A percentile compares a stretch with the other conserved stretches of the same genome.
Evolutionary conservation across 1,284 basidiomycete species (phyloP).

Genomic region (Abortiporus biennis): DNA sequence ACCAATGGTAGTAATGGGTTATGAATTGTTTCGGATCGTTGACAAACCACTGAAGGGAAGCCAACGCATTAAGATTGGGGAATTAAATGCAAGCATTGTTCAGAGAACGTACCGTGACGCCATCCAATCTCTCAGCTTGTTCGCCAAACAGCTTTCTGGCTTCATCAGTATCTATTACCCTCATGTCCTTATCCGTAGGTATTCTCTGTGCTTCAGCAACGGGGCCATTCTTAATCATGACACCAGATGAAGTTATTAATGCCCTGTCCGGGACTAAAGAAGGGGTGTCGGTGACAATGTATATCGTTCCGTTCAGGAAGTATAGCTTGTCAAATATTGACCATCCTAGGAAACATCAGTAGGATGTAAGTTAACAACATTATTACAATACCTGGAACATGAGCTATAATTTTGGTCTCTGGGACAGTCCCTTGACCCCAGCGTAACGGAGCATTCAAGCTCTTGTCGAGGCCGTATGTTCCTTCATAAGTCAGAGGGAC

Average conservation of each 20-base stretch:
- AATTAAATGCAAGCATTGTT: neutral
- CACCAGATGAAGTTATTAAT: conserved; percentile 52
- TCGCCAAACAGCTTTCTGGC: conserved; percentile 67
- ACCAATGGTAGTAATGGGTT: conserved; percentile 80
- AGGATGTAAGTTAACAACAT: neutral
- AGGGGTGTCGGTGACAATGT: conserved; percentile 59
- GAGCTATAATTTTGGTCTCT: conserved; percentile 51
- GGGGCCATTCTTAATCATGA: conserved; percentile 39
- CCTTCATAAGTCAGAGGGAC: conserved; percentile 18
- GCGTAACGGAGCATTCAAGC: conserved; percentile 20
- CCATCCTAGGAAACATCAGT: conserved; percentile 52
- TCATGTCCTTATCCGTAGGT: conserved; percentile 75
- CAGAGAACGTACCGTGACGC: conserved; percentile 63
- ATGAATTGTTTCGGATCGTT: conserved; percentile 84
- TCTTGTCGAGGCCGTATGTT: conserved; percentile 23
- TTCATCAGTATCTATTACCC: conserved; percentile 62
- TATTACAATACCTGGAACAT: conserved; percentile 47
- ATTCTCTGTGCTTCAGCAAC: conserved; percentile 41
- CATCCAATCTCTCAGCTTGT: conserved; percentile 55
- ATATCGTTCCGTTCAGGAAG: conserved; percentile 71
- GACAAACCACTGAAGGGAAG: conserved; percentile 50
- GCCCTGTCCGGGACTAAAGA: conserved; percentile 45
- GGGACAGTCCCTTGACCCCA: conserved; percentile 39
- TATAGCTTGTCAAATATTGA: conserved; percentile 79
- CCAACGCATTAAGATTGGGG: conserved; percentile 5